These are phyloP conservation scores for Hypoxylon sp. DNA, from an alignment of 2,329 filamentous ascomycete genomes.

Conservation along the genomic window DNA sequence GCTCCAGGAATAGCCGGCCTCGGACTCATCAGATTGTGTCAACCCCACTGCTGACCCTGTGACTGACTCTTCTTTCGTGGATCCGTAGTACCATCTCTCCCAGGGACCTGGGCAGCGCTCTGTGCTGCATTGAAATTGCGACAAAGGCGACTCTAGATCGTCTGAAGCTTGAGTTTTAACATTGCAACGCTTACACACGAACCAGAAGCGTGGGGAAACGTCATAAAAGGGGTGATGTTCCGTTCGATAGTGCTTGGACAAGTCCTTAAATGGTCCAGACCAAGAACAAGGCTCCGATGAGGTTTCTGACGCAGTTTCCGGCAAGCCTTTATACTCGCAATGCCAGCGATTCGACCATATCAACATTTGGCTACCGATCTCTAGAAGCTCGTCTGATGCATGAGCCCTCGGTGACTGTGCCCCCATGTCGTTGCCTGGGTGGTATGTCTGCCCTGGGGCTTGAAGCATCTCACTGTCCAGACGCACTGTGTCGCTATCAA, in stretches of 20 bases:
- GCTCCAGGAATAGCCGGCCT: conserved; percentile 46
- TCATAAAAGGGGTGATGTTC: conserved; percentile 48
- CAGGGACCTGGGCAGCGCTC: conserved; percentile 40
- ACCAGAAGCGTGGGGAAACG: conserved; percentile 35
- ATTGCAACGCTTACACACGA: conserved; percentile 46
- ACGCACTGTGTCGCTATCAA: conserved; percentile 43
- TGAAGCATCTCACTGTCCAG: conserved; percentile 45
- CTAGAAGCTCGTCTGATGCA: conserved; percentile 27
- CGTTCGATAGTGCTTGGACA: conserved; percentile 47
- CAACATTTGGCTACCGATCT: conserved; percentile 46
- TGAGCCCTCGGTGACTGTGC: conserved; percentile 17
- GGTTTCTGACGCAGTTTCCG: conserved; percentile 37
- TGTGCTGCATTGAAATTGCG: conserved; percentile 33
- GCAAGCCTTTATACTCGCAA: conserved; percentile 47
- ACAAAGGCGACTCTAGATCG: conserved; percentile 24
- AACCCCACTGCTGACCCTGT: conserved; percentile 34
- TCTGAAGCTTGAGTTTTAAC: conserved; percentile 19
- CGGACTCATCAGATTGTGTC: conserved; percentile 50
- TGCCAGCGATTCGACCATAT: conserved; percentile 46
- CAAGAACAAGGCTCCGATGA: conserved; percentile 47
- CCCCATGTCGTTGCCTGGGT: conserved; percentile 34
- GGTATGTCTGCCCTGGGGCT: conserved; percentile 42
- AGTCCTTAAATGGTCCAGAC: conserved; percentile 48
- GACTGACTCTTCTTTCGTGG: conserved; percentile 32
- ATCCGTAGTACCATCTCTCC: conserved; percentile 50